Conservation (phyloP, 306 rosid species). For the Corylus heterophylla region DNA sequence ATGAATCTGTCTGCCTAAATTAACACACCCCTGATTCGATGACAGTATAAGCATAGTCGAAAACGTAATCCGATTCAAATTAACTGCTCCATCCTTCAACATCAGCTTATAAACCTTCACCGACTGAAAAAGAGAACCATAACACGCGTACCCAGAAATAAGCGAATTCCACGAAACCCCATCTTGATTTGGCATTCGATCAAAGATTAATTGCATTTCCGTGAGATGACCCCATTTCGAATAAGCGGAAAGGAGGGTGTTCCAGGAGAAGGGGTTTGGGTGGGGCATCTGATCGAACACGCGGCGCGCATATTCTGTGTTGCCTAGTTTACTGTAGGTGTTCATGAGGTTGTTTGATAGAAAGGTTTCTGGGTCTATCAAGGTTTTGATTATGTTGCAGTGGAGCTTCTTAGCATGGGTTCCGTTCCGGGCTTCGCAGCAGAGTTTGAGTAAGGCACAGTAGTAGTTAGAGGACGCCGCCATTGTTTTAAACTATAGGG, state of each 20-base stretch:
- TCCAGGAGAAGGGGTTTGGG: conserved; percentile 70
- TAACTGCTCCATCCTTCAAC: conserved; percentile 46
- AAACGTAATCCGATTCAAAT: conserved; percentile 60
- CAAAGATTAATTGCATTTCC: conserved; percentile 57
- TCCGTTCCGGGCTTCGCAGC: conserved; percentile 45
- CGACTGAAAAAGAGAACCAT: conserved; percentile 39
- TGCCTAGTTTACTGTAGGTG: conserved; percentile 52
- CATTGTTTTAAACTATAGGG: conserved; percentile 23
- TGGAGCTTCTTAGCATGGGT: conserved; percentile 64
- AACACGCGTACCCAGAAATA: conserved; percentile 60
- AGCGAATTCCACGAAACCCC: conserved; percentile 70
- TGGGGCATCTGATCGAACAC: conserved; percentile 66
- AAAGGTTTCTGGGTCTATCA: conserved; percentile 57
- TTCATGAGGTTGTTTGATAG: conserved; percentile 58
- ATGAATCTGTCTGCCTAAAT: conserved; percentile 75
- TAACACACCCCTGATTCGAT: conserved; percentile 47
- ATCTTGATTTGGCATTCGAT: conserved; percentile 59
- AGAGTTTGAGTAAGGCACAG: conserved; percentile 60
- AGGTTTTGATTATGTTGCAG: conserved; percentile 52
- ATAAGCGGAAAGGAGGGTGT: conserved; percentile 62
- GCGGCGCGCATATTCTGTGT: conserved; percentile 51
- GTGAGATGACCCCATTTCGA: conserved; percentile 49
- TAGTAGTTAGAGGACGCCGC: conserved; percentile 54
- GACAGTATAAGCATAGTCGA: conserved; percentile 77
- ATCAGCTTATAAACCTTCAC: conserved; percentile 61